phyloP scores from a whole-genome alignment of 371 early-diverging fungal genomes.

The Catenaria anguillulae region DNA sequence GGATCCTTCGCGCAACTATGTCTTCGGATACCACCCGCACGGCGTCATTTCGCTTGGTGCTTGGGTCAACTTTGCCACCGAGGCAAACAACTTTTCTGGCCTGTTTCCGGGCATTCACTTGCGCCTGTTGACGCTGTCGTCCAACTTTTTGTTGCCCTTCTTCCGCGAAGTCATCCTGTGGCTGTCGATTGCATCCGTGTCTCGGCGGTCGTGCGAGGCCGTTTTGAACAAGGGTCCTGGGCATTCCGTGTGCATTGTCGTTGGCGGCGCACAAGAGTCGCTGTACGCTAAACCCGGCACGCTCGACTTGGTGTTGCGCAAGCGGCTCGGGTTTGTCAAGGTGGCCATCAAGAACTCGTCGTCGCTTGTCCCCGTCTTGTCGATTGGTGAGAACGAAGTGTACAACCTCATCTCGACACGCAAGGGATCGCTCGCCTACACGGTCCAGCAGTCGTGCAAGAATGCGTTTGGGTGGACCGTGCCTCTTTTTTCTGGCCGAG shows the following conservation, averaged over 20 bases:
- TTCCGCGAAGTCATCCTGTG: slow-evolving; percentile 54
- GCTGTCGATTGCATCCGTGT: slow-evolving; percentile 62
- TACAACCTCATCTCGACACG: slow-evolving; percentile 45
- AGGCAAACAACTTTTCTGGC: slow-evolving; percentile 46
- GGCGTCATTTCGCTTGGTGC: slow-evolving; percentile 69
- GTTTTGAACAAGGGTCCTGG: slow-evolving; percentile 57
- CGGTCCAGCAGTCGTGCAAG: slow-evolving; percentile 45
- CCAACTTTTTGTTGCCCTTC: slow-evolving; percentile 52
- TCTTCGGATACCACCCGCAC: slow-evolving; percentile 64
- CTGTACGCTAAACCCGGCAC: slow-evolving; percentile 47
- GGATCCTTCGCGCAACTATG: slow-evolving; percentile 29
- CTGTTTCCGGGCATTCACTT: slow-evolving; percentile 44
- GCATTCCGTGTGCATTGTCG: slow-evolving; percentile 52
- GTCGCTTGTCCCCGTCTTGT: slow-evolving; percentile 52
- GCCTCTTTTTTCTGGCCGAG: slow-evolving; percentile 57
- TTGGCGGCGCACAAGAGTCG: slow-evolving; percentile 67
- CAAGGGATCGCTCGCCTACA: slow-evolving; percentile 29
- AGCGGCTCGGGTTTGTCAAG: slow-evolving; percentile 65
- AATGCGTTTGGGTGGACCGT: slow-evolving; percentile 45
- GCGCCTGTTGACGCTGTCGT: slow-evolving; percentile 39
- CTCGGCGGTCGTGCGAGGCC: slow-evolving; percentile 48
- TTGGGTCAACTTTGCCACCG: slow-evolving; percentile 62
- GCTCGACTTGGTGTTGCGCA: slow-evolving; percentile 46
- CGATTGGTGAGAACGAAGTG: slow-evolving; percentile 73
- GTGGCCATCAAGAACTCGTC: slow-evolving; percentile 46